These are phyloP conservation scores for Podaxis sp. DNA, from an alignment of 768 basidiomycete species.

Conservation along the genomic window DNA sequence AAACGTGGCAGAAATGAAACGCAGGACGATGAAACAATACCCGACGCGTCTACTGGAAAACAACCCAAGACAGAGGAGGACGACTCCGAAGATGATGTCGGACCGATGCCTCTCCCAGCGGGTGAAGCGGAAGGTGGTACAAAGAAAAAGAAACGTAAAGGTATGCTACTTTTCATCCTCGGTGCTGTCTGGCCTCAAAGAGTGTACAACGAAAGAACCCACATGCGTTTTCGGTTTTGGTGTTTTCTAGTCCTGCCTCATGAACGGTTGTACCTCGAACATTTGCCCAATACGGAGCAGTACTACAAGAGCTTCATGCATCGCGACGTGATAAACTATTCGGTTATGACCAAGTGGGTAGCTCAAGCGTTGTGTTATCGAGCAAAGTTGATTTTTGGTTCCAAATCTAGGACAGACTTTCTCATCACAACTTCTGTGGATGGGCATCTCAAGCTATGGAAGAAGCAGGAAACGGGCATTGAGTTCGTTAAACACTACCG, in stretches of 20 bases:
- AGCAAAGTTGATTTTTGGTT: not conserved
- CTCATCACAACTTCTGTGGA: constrained; percentile 93
- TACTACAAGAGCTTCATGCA: constrained; percentile 99
- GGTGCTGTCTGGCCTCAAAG: constrained; percentile 29
- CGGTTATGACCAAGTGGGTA: constrained; percentile 81
- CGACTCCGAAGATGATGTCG: constrained; percentile 76
- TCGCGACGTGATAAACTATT: constrained; percentile 86
- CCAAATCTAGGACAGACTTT: constrained; percentile 77
- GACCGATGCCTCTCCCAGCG: constrained; percentile 83
- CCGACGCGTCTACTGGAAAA: constrained; percentile 21
- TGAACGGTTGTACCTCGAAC: constrained; percentile 89
- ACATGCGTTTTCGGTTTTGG: constrained; percentile 18
- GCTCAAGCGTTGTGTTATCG: not conserved
- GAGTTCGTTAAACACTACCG: constrained; percentile 99
- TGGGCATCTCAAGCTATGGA: constrained; percentile 98
- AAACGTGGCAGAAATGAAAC: constrained; percentile 54
- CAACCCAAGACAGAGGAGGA: constrained; percentile 39
- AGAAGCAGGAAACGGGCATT: constrained; percentile 93
- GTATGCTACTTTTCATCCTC: constrained; percentile 38
- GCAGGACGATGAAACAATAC: constrained; percentile 24
- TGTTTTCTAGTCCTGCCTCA: constrained; percentile 76
- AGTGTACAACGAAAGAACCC: constrained; percentile 27
- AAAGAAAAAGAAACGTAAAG: constrained; percentile 82
- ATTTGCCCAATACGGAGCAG: constrained; percentile 88
- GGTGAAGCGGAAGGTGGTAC: constrained; percentile 35